A percentile compares a stretch with the other conserved stretches of the same genome.
phyloP scores from a whole-genome alignment of 257 asterid species.

The Apocynum venetum region DNA sequence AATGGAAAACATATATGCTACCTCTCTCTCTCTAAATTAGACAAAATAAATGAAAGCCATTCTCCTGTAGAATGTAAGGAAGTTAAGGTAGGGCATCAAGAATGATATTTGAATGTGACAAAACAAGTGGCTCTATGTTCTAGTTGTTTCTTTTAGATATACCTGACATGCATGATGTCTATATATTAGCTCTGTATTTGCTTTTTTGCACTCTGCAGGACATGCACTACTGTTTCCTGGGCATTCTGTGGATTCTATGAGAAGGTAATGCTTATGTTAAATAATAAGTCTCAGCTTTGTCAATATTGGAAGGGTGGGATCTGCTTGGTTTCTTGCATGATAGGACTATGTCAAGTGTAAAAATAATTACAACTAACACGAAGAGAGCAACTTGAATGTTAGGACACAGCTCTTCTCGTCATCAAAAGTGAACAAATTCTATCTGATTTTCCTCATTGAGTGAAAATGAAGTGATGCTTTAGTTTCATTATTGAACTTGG shows the following conservation, averaged over 20 bases:
- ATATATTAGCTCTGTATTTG: not conserved
- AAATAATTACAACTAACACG: not conserved
- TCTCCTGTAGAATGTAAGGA: not conserved
- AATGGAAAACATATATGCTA: no score
- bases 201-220: slow-evolving; percentile 50
- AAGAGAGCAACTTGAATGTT: not conserved
- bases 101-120: not conserved
- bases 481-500: not conserved
- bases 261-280: slow-evolving; percentile 50
- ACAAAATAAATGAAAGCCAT: no score
- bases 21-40: no score
- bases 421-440: not conserved
- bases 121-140: not conserved
- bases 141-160: not conserved
- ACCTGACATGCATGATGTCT: not conserved
- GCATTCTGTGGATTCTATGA: slow-evolving; percentile 91
- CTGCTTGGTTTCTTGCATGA: not conserved
- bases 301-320: not conserved
- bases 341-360: not conserved
- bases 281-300: slow-evolving; percentile 12
- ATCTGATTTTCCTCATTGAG: not conserved
- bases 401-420: not conserved
- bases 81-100: not conserved
- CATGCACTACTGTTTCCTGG: slow-evolving; percentile 97
- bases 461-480: not conserved